These are phyloP conservation scores for Jackrogersella multiformis DNA, from an alignment of 495 filamentous ascomycete genomes.

Conservation along the genomic window DNA sequence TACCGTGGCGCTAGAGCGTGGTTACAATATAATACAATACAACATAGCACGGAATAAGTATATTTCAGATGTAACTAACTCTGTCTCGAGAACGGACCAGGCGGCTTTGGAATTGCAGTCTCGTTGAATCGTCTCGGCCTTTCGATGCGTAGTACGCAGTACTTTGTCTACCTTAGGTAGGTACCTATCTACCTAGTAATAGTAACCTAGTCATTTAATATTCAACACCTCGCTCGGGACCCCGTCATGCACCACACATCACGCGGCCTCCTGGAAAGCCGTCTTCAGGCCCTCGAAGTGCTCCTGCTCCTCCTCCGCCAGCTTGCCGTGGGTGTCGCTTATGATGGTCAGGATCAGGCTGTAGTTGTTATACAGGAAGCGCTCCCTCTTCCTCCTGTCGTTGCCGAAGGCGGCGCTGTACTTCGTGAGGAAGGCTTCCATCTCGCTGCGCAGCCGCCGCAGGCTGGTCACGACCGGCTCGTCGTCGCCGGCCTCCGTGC, in stretches of 20 bases:
- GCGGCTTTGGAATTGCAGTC: constrained; percentile 12
- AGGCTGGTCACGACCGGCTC: constrained; percentile 88
- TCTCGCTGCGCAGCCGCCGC: constrained; percentile 75
- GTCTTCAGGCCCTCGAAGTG: constrained; percentile 70
- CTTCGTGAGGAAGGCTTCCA: constrained; percentile 78
- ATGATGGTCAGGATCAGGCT: constrained; percentile 90
- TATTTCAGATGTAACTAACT: not conserved
- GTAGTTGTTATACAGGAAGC: constrained; percentile 96
- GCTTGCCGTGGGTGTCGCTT: constrained; percentile 80
- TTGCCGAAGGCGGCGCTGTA: constrained; percentile 66
- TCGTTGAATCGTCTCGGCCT: constrained; percentile 20
- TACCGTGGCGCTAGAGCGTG: not conserved
- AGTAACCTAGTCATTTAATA: not conserved
- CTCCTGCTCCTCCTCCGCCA: constrained; percentile 76
- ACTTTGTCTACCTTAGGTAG: too few relatives aligned
- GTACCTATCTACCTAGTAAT: too few relatives aligned
- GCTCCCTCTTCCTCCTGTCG: constrained; percentile 79
- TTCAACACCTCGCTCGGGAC: not conserved
- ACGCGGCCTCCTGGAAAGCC: constrained; percentile 54
- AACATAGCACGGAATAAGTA: not conserved
- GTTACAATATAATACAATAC: too few relatives aligned
- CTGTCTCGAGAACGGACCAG: not conserved
- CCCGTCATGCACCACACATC: constrained; percentile 21
- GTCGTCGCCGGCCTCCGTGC: constrained; percentile 87
- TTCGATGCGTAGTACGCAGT: not conserved